These are phyloP conservation scores for Chaetoceros tenuissimus DNA, from an alignment of 108 stramenopile genomes.

Conservation along the genomic window DNA sequence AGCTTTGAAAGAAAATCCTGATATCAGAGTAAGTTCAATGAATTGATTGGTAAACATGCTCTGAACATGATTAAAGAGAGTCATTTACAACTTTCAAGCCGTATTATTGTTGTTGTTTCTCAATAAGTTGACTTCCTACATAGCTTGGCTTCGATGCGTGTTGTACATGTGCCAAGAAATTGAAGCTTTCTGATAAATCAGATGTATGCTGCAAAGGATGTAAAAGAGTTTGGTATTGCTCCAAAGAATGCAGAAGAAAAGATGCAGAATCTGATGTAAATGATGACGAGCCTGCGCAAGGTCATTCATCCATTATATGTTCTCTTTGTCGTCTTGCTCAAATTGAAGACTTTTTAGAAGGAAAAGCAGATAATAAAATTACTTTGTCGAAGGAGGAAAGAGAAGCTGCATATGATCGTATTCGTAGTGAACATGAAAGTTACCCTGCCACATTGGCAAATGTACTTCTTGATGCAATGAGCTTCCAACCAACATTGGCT, in stretches of 20 bases:
- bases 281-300: constrained; percentile 33
- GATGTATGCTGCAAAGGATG: constrained; percentile 43
- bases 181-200: background rate
- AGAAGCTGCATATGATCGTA: constrained; percentile 56
- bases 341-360: constrained; percentile 31
- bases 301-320: constrained; percentile 74
- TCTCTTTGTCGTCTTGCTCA: constrained; percentile 51
- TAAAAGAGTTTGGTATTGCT: constrained; percentile 70
- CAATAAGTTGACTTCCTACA: too few species aligned
- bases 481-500: constrained; percentile 32
- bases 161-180: constrained; percentile 28
- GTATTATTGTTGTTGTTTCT: too few species aligned
- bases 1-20: background rate
- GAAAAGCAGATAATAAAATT: constrained; percentile 1
- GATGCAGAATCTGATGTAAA: constrained; percentile 25
- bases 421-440: constrained; percentile 71
- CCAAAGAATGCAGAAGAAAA: constrained; percentile 35
- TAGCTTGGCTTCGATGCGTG: constrained; percentile 45
- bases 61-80: background rate
- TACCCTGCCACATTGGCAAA: constrained; percentile 87
- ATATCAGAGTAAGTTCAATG: background rate
- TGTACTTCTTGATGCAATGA: constrained; percentile 47
- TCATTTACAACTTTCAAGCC: too few species aligned
- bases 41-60: constrained; percentile 7
- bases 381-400: constrained; percentile 4